These are phyloP conservation scores for Cylindrotheca closterium DNA, from an alignment of 108 stramenopile species.

Conservation along the genomic window DNA sequence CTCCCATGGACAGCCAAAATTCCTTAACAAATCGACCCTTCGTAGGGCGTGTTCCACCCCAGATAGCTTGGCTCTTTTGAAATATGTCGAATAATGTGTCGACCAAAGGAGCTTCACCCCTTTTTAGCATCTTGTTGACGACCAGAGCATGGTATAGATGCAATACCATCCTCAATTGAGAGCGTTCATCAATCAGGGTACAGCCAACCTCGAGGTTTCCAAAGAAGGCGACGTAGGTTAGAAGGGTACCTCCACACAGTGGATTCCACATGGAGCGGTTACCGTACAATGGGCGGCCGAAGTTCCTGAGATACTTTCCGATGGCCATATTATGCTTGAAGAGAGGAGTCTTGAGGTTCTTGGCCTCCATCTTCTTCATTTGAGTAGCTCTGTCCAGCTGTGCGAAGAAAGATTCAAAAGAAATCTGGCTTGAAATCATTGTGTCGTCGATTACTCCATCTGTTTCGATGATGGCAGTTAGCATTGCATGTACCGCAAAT, in stretches of 20 bases:
- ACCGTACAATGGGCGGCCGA: background rate
- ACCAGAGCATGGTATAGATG: conserved; percentile 51
- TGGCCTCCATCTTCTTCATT: background rate
- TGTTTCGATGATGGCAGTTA: conserved; percentile 42
- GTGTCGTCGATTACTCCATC: conserved; percentile 9
- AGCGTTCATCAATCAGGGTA: conserved; percentile 33
- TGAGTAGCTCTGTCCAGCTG: conserved; percentile 21
- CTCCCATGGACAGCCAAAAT: conserved; percentile 45
- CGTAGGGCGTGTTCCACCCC: conserved; percentile 39
- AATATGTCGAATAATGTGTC: conserved; percentile 37
- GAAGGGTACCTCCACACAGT: conserved; percentile 40
- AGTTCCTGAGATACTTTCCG: conserved; percentile 24
- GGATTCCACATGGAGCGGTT: conserved; percentile 37
- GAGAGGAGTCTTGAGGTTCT: background rate
- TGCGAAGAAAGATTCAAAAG: conserved; percentile 27
- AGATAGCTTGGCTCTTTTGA: conserved; percentile 36
- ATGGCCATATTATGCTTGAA: conserved; percentile 22
- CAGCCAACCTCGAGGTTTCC: conserved; percentile 44
- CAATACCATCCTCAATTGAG: conserved; percentile 42
- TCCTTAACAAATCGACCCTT: conserved; percentile 38
- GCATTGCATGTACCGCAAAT: conserved; percentile 49
- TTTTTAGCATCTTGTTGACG: conserved; percentile 21
- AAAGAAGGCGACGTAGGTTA: conserved; percentile 34
- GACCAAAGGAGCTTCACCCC: conserved; percentile 28
- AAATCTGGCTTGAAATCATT: conserved; percentile 9